A percentile compares a stretch with the other conserved stretches of the same genome.
These are phyloP conservation scores for Aureobasidium uvarum DNA, from an alignment of 2,329 filamentous ascomycete genomes.

Conservation along the genomic window DNA sequence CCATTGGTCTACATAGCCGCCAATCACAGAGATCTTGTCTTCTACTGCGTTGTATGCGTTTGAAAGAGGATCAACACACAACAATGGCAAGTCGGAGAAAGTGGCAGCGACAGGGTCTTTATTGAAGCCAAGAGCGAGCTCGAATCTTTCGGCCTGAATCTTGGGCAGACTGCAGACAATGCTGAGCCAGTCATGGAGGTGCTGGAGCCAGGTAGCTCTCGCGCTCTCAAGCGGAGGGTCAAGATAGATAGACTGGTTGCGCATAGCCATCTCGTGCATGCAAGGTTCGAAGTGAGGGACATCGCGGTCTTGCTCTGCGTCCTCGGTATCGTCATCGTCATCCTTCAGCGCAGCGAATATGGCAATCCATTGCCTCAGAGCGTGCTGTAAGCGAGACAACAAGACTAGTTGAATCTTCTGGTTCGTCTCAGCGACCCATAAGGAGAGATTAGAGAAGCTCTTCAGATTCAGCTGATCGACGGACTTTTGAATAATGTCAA, in stretches of 20 bases:
- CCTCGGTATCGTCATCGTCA: slow-evolving; percentile 34
- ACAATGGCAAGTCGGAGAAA: slow-evolving; percentile 80
- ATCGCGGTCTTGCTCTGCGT: slow-evolving; percentile 46
- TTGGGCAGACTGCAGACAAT: slow-evolving; percentile 89
- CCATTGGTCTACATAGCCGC: slow-evolving; percentile 93
- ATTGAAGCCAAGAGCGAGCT: slow-evolving; percentile 70
- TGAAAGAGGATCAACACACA: slow-evolving; percentile 75
- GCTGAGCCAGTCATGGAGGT: slow-evolving; percentile 90
- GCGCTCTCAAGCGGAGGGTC: slow-evolving; percentile 92
- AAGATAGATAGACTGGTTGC: slow-evolving; percentile 94
- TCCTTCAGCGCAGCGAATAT: slow-evolving; percentile 65
- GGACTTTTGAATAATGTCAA: slow-evolving; percentile 84
- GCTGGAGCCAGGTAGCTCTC: slow-evolving; percentile 87
- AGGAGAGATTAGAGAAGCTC: slow-evolving; percentile 87
- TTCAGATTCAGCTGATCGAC: slow-evolving; percentile 97
- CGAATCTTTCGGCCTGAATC: slow-evolving; percentile 92
- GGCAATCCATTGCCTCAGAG: slow-evolving; percentile 82
- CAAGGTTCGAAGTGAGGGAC: slow-evolving; percentile 68
- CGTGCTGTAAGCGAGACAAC: slow-evolving; percentile 75
- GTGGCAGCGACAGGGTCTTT: slow-evolving; percentile 61
- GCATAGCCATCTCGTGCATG: slow-evolving; percentile 93
- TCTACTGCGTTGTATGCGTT: slow-evolving; percentile 82
- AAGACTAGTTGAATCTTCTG: slow-evolving; percentile 77
- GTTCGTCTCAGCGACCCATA: slow-evolving; percentile 89
- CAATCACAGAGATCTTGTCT: slow-evolving; percentile 74